These are phyloP conservation scores for Phytophthora litchii DNA, from an alignment of 352 stramenopile species.

Conservation along the genomic window DNA sequence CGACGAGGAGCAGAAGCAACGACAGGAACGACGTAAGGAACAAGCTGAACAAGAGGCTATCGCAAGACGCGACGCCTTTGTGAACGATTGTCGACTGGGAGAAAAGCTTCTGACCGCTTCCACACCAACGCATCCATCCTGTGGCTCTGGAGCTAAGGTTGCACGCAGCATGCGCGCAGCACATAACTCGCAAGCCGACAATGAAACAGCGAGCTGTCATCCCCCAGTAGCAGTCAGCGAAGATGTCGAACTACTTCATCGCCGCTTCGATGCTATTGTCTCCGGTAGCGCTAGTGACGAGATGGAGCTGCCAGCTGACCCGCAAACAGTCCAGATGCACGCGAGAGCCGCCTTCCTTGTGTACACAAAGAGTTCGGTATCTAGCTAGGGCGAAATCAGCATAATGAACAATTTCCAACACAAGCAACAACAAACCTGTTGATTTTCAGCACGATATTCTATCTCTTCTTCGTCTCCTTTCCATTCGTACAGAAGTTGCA, in stretches of 20 bases:
- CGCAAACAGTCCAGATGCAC: slow-evolving; percentile 7
- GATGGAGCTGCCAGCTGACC: slow-evolving; percentile 15
- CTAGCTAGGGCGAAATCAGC: slow-evolving; percentile 8
- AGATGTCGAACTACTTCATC: slow-evolving; percentile 32
- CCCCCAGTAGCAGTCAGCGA: background rate
- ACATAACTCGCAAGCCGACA: slow-evolving; percentile 12
- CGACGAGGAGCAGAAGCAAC: slow-evolving; percentile 32
- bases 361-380: slow-evolving; percentile 28
- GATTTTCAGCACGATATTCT: slow-evolving; percentile 19
- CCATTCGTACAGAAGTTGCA: background rate
- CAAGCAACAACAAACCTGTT: slow-evolving; percentile 26
- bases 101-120: slow-evolving; percentile 46
- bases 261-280: slow-evolving; percentile 52
- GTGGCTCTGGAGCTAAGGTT: slow-evolving; percentile 54
- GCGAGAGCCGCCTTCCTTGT: slow-evolving; percentile 40
- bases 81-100: slow-evolving; percentile 60
- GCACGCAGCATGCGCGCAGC: slow-evolving; percentile 50
- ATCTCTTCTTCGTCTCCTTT: slow-evolving; percentile 12
- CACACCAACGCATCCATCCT: slow-evolving; percentile 47
- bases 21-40: slow-evolving; percentile 23
- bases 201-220: slow-evolving; percentile 2
- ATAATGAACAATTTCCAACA: slow-evolving; percentile 1
- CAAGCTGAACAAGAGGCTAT: slow-evolving; percentile 29
- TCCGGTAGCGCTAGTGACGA: slow-evolving; percentile 14
- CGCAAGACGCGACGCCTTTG: slow-evolving; percentile 41